Evolutionary conservation across 441 rosid genomes (phyloP), one percentile per base, ranked within the genome.

Genomic region (Cnidoscolus chayamansa): DNA sequence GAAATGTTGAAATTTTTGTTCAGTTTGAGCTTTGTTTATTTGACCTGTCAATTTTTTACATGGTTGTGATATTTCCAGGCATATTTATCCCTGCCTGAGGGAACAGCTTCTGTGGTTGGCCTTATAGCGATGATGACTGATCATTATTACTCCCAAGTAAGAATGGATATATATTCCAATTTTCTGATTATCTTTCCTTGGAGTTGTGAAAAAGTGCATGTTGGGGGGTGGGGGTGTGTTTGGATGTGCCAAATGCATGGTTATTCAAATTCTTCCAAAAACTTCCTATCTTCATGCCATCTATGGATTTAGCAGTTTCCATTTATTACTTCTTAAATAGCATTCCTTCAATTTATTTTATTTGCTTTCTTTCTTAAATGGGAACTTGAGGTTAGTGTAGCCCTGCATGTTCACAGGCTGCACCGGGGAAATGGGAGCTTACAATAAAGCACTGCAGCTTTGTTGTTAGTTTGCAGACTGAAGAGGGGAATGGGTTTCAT

Each of bases 61-160:
- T 65, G 57, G 61, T 68, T 32, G 10, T 37, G 48, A 12, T 59
- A 20, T 76, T 86, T 78, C 63, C 88, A 96, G 99, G 98, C 97
- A 74, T 96, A 94, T 80, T 80, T 96, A 70, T 91, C 98, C 68
- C 85, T 94, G 72, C 98, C 98, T 0, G 98, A 94, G 79, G 98
- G 98, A 82, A 88, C 79, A 31, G 94, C 97, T 54, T 92, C 99
- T 54, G 94, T 91, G 48, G 86, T 85, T 77, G 99, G 99, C 75
- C 90, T 94, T 73, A 81, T 89, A 80, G 99, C 99, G 65, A 94
- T 94, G 99, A 90, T 96, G 98, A 90, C 93, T 4, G 98, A 94
- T 81, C 98, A 96, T 76, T 94, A 94, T 80, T 86, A 78, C 76
- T 86, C 87, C 81, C 71, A 91, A 84, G 98, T 96, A 85, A 76